Evolutionary conservation across 306 rosid species (phyloP).

Genomic region (Alnus glutinosa): DNA sequence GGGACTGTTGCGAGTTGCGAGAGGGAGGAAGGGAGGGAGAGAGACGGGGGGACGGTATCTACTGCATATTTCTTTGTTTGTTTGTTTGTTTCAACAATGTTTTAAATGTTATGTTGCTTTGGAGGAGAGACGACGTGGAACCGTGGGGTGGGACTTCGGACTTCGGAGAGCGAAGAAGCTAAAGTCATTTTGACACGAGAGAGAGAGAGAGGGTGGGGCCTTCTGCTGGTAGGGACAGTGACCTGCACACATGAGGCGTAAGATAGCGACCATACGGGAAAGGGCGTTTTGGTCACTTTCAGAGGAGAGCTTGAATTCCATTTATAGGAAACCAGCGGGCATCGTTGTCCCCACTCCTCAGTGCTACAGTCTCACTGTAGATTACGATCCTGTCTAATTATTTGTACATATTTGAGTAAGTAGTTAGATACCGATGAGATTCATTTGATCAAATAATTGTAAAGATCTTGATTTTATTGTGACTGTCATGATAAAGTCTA

Average conservation of each 20-base stretch:
- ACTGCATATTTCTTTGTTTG: too few relatives aligned
- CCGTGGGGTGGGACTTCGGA: background rate
- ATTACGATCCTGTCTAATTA: too few relatives aligned
- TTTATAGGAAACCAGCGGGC: constrained; percentile 17
- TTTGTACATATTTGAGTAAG: too few relatives aligned
- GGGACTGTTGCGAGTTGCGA: background rate
- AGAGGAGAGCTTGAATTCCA: background rate
- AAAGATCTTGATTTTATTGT: too few relatives aligned
- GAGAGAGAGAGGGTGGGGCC: constrained; percentile 8
- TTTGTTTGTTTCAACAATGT: too few relatives aligned
- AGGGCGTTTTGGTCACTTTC: constrained; percentile 39
- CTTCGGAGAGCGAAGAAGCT: constrained; percentile 17
- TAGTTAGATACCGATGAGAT: too few relatives aligned
- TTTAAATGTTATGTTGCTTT: background rate
- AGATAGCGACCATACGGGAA: constrained; percentile 49
- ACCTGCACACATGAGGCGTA: constrained; percentile 40
- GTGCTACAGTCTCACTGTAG: background rate
- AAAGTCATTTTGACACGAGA: constrained; percentile 31
- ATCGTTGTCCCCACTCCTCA: background rate
- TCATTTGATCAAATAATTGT: too few relatives aligned
- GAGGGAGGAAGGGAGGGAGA: background rate
- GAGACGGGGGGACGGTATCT: background rate
- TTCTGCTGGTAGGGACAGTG: constrained; percentile 41
- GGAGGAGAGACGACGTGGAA: background rate
- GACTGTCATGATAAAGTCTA: too few relatives aligned